These are phyloP conservation scores for Bathelium albidoporum DNA, from an alignment of 495 filamentous ascomycete species.

Conservation along the genomic window DNA sequence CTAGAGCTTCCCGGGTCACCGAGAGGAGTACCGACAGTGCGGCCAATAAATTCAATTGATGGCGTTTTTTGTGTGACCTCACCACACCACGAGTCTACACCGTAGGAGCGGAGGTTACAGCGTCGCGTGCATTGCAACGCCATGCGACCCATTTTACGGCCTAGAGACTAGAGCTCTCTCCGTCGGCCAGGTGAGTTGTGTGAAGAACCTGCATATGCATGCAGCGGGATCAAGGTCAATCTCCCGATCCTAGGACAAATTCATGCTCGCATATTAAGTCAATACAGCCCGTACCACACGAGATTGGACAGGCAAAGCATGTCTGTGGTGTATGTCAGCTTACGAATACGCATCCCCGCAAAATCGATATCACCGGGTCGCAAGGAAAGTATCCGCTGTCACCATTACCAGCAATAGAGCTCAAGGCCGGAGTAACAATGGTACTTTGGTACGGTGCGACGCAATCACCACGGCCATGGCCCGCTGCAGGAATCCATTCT, in stretches of 20 bases:
- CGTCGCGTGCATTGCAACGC: neutral
- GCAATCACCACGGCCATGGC: neutral
- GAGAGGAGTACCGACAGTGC: neutral
- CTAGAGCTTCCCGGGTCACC: neutral
- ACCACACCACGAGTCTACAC: neutral
- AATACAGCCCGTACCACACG: neutral
- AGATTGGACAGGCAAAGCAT: neutral
- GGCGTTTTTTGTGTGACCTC: neutral
- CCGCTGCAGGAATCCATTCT: neutral
- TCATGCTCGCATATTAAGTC: constrained; percentile 1
- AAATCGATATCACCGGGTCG: neutral
- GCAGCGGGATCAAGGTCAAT: neutral
- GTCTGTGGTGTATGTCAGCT: neutral
- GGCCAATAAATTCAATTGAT: neutral
- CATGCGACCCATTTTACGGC: constrained; percentile 2
- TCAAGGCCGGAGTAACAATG: neutral
- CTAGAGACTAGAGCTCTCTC: neutral
- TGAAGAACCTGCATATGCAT: constrained; percentile 6
- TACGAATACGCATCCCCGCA: neutral
- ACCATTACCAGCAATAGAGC: neutral
- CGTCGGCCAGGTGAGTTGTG: neutral
- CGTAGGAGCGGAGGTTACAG: neutral
- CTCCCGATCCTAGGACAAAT: neutral
- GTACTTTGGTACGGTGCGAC: neutral
- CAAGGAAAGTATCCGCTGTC: neutral